Evolutionary conservation across 495 filamentous ascomycete genomes (phyloP).

Genomic region (Schizothecium vesticola): DNA sequence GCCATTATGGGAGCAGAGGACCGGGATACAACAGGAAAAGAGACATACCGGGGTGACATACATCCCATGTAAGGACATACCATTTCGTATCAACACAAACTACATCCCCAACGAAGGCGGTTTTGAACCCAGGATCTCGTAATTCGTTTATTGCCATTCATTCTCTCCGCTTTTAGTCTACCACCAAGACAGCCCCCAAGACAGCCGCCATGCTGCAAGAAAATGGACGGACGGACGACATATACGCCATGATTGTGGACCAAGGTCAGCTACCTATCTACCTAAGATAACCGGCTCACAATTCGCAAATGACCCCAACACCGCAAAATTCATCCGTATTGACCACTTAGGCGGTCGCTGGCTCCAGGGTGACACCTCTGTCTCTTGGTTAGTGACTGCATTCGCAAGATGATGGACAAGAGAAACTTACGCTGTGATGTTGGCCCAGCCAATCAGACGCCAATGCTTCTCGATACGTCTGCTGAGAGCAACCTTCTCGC

Average conservation of each 20-base stretch:
- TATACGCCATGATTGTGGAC: not conserved
- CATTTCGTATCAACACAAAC: not conserved
- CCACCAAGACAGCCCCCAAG: not conserved
- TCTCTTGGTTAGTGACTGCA: not conserved
- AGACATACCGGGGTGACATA: not conserved
- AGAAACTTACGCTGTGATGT: constrained; percentile 58
- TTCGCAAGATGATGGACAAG: not conserved
- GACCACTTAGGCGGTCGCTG: not conserved
- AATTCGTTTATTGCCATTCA: not conserved
- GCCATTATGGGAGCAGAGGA: not conserved
- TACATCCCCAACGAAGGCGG: not conserved
- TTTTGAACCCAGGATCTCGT: not conserved
- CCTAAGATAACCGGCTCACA: not conserved
- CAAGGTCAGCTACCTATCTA: not conserved
- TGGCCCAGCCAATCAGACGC: constrained; percentile 97
- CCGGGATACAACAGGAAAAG: not conserved
- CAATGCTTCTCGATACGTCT: constrained; percentile 99
- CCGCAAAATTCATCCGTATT: not conserved
- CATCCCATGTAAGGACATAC: not conserved
- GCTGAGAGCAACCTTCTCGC: constrained; percentile 94
- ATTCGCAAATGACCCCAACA: not conserved
- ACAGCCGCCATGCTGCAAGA: not conserved
- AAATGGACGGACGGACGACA: not conserved
- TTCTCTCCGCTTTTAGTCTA: not conserved
- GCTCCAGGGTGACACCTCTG: not conserved